phyloP scores from a whole-genome alignment of 2,329 filamentous ascomycete genomes.

The Epichloe sp. region DNA sequence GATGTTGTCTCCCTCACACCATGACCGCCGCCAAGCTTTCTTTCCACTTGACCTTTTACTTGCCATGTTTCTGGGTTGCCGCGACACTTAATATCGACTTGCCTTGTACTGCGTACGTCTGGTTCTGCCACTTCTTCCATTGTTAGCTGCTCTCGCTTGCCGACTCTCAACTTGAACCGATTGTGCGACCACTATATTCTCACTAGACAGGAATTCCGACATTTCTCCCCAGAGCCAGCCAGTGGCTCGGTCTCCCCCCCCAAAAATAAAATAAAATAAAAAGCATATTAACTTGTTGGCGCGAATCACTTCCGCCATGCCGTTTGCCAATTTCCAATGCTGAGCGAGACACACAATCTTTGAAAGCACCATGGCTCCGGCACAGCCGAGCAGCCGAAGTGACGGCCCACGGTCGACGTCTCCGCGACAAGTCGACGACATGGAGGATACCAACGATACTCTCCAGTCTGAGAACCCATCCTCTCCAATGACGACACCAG shows the following conservation, averaged over 20 bases:
- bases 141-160: too few species aligned
- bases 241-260: too few species aligned
- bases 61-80: not conserved
- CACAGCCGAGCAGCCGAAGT: constrained; percentile 8
- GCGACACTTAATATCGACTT: not conserved
- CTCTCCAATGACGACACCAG: not conserved
- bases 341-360: constrained; percentile 6
- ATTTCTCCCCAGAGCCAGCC: too few species aligned
- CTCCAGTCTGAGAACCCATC: not conserved
- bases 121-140: too few species aligned
- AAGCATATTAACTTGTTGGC: not conserved
- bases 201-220: too few species aligned
- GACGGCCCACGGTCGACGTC: constrained; percentile 3
- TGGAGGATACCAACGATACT: not conserved
- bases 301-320: not conserved
- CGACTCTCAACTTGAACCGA: too few species aligned
- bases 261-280: too few species aligned
- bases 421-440: constrained; percentile 5
- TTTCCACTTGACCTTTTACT: not conserved
- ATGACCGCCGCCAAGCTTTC: not conserved
- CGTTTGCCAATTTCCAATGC: constrained; percentile 12
- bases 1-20: too few species aligned
- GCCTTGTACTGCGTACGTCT: too few species aligned
- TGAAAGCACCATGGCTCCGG: constrained; percentile 14
- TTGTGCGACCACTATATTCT: too few species aligned